Evolutionary conservation across 78 protist genomes (phyloP).

Genomic region (Dictyostelium discoideum): DNA sequence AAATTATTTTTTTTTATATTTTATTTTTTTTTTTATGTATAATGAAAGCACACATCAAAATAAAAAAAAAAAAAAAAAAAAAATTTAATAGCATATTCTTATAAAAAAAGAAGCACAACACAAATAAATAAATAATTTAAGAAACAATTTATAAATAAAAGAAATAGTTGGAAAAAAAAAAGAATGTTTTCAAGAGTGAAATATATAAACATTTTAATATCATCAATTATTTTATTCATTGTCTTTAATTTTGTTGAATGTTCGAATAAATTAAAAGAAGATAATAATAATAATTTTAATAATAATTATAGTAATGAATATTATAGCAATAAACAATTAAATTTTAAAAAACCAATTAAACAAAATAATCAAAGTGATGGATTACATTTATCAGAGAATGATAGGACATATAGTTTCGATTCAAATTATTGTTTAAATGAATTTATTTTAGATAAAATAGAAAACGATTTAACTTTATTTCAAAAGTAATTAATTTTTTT

Average conservation of each 20-base stretch:
- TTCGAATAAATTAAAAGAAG: neutral
- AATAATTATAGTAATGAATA: neutral
- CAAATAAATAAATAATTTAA: neutral
- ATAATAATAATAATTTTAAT: neutral
- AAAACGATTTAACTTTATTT: slow-evolving; percentile 10
- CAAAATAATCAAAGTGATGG: neutral
- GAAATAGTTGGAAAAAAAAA: neutral
- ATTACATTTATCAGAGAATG: neutral
- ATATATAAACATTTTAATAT: neutral
- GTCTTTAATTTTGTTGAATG: neutral
- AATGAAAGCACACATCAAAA: neutral
- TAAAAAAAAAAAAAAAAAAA: neutral
- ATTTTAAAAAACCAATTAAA: neutral
- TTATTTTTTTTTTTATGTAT: neutral
- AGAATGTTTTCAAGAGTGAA: neutral
- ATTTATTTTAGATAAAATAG: neutral
- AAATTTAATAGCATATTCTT: neutral
- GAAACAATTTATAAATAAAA: neutral
- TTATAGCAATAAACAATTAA: neutral
- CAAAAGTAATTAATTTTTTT: neutral
- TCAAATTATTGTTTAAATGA: neutral
- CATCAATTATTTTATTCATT: neutral
- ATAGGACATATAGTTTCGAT: neutral
- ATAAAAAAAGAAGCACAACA: neutral
- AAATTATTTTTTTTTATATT: neutral